Conservation (phyloP, 208 protist species). For the Acanthamoeba divionensis region DNA sequence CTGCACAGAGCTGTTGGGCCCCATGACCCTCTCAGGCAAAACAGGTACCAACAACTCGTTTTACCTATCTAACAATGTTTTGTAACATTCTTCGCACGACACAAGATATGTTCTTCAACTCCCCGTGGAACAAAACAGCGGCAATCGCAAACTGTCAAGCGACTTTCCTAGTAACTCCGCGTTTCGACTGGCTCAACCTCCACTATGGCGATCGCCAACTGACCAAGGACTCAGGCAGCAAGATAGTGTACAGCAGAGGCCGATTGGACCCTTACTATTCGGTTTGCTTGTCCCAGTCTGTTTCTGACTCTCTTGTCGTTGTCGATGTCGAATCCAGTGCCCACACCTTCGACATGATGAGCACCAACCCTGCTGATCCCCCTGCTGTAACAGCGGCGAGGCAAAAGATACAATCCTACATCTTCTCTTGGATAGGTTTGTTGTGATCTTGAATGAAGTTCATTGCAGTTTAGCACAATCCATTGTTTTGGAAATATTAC, state of each 20-base stretch:
- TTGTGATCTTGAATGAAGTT: too few species aligned
- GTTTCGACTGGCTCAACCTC: conserved; percentile 46
- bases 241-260: conserved; percentile 86
- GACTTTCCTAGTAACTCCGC: conserved; percentile 21
- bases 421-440: too few species aligned
- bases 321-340: conserved; percentile 64
- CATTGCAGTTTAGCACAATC: too few species aligned
- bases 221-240: conserved; percentile 34
- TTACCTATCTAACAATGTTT: too few species aligned
- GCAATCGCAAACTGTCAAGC: conserved; percentile 53
- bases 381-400: conserved; percentile 59
- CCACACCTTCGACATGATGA: conserved; percentile 82
- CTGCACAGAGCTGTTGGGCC: conserved; percentile 71
- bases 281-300: conserved; percentile 55
- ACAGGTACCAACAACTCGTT: too few species aligned
- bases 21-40: not conserved
- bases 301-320: conserved; percentile 43
- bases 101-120: too few species aligned
- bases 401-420: too few species aligned
- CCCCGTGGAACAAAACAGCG: too few species aligned
- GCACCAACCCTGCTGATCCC: conserved; percentile 76
- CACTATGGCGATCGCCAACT: conserved; percentile 27
- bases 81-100: too few species aligned
- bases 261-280: conserved; percentile 80
- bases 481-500: too few species aligned